Evolutionary conservation across 305 asterid genomes (phyloP).

Genomic region (Fraxinus baroniana): DNA sequence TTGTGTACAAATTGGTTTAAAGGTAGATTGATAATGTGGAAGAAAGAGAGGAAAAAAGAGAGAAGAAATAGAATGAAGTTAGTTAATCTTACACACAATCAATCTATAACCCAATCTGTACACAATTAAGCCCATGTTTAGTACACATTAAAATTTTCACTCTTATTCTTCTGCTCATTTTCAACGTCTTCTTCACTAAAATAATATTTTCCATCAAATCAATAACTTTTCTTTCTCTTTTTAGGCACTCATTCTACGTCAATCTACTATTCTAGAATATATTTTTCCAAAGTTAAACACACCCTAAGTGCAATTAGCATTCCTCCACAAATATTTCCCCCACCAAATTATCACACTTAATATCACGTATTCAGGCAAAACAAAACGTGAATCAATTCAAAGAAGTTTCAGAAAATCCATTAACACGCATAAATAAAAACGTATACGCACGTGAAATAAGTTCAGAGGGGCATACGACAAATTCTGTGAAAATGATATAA

Average conservation of each 20-base stretch:
- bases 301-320: background rate
- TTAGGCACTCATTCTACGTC: no score
- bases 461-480: conserved; percentile 2
- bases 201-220: no score
- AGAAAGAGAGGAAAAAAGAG: background rate
- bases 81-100: background rate
- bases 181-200: no score
- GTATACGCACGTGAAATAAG: background rate
- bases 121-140: no score
- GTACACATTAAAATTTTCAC: no score
- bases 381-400: background rate
- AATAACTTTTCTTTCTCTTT: no score
- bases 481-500: background rate
- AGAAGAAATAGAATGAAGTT: background rate
- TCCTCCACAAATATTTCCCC: background rate
- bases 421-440: background rate
- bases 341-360: background rate
- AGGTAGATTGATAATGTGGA: background rate
- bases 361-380: background rate
- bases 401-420: conserved; percentile 6
- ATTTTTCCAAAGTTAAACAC: no score
- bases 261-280: no score
- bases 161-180: no score
- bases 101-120: background rate
- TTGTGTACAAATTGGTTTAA: background rate